Conservation (phyloP, 257 asterid genomes). For the Solanum sparsipilum region DNA sequence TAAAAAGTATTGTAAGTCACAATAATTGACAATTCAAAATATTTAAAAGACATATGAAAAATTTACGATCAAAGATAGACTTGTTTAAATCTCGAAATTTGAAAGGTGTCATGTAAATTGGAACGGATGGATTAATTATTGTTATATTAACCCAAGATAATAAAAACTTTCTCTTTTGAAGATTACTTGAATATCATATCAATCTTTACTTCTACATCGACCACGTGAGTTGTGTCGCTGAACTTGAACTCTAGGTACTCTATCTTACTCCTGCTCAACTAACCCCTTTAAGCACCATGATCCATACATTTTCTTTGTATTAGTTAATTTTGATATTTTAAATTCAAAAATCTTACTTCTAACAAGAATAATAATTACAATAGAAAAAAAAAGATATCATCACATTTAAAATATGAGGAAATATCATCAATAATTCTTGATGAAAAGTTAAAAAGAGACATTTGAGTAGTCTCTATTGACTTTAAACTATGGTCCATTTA, state of each 20-base stretch:
- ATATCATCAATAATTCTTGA: neutral
- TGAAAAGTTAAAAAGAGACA: neutral
- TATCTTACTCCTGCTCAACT: too few relatives aligned
- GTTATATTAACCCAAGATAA: neutral
- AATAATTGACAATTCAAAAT: too few relatives aligned
- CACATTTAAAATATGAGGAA: neutral
- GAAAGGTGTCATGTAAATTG: too few relatives aligned
- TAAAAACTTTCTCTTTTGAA: neutral
- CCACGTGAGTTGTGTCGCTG: neutral
- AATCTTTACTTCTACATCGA: neutral
- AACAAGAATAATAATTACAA: neutral
- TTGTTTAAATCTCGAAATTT: too few relatives aligned
- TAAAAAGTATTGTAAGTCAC: too few relatives aligned
- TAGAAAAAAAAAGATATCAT: neutral
- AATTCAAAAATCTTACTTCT: too few relatives aligned
- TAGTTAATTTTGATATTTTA: too few relatives aligned
- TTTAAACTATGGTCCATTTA: neutral
- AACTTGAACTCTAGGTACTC: neutral
- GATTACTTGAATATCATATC: neutral
- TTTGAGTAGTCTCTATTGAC: neutral
- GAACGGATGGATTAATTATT: too few relatives aligned
- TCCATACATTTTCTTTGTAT: neutral
- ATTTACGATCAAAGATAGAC: too few relatives aligned
- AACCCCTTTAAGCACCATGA: neutral
- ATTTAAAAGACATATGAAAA: too few relatives aligned